These are phyloP conservation scores for Paspalum notatum DNA, from an alignment of 176 grass and related monocot genomes.

Conservation along the genomic window DNA sequence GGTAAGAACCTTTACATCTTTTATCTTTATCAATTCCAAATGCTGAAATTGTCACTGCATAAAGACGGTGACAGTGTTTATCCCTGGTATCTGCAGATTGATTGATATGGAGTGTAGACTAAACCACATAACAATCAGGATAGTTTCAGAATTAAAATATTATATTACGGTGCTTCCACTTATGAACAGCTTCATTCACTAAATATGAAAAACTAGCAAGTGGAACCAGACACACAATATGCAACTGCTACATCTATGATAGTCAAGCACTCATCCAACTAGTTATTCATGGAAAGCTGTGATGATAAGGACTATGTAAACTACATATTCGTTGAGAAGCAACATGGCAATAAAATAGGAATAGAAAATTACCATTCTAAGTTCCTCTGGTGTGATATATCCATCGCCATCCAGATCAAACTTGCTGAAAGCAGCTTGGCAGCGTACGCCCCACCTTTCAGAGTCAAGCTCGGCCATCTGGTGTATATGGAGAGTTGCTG, in stretches of 20 bases:
- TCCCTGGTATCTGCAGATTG: neutral
- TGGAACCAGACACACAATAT: slow-evolving; percentile 10
- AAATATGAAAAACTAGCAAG: neutral
- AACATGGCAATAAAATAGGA: slow-evolving; percentile 38
- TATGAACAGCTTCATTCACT: slow-evolving; percentile 5
- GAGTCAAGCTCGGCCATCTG: slow-evolving; percentile 95
- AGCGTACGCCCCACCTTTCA: slow-evolving; percentile 79
- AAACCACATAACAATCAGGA: neutral
- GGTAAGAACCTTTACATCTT: neutral
- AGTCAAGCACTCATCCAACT: neutral
- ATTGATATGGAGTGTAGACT: neutral
- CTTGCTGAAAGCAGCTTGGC: slow-evolving; percentile 92
- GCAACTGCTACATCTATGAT: slow-evolving; percentile 1
- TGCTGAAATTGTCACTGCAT: slow-evolving; percentile 14
- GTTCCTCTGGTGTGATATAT: slow-evolving; percentile 97
- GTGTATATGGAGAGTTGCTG: slow-evolving; percentile 93
- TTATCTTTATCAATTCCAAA: neutral
- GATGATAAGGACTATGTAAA: slow-evolving; percentile 20
- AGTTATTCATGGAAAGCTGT: neutral
- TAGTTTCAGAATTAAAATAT: neutral
- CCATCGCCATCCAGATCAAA: slow-evolving; percentile 96
- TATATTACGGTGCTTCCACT: neutral
- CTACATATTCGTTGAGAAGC: neutral
- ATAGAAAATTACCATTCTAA: slow-evolving; percentile 79
- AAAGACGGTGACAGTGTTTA: neutral